Conservation (phyloP, 2,329 filamentous ascomycete species). For the Rutstroemia sydowiana region DNA sequence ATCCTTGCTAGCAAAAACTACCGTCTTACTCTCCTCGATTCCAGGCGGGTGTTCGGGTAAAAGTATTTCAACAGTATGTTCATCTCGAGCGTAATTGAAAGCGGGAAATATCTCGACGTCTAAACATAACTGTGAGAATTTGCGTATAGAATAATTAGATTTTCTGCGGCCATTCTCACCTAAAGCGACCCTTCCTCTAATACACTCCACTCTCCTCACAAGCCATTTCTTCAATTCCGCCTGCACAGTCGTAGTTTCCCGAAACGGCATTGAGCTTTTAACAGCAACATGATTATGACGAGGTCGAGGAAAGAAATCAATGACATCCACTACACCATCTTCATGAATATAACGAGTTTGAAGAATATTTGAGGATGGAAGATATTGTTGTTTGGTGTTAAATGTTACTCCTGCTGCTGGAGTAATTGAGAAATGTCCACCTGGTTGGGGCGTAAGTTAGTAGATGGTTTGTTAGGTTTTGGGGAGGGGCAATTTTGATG, state of each 20-base stretch:
- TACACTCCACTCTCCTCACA: slow-evolving; percentile 64
- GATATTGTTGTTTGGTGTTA: slow-evolving; percentile 71
- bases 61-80: slow-evolving; percentile 52
- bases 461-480: not conserved
- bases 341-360: slow-evolving; percentile 74
- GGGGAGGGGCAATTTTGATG: not conserved
- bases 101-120: slow-evolving; percentile 67
- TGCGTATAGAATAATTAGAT: slow-evolving; percentile 1
- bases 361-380: slow-evolving; percentile 67
- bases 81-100: slow-evolving; percentile 60
- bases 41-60: slow-evolving; percentile 36
- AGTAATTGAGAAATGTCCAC: slow-evolving; percentile 65
- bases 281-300: slow-evolving; percentile 48
- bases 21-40: slow-evolving; percentile 46
- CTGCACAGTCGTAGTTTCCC: slow-evolving; percentile 46
- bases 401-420: slow-evolving; percentile 43
- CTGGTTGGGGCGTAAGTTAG: slow-evolving; percentile 26
- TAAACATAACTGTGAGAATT: slow-evolving; percentile 19
- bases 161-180: slow-evolving; percentile 32
- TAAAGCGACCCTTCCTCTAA: slow-evolving; percentile 57
- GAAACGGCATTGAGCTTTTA: slow-evolving; percentile 43
- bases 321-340: slow-evolving; percentile 63
- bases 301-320: slow-evolving; percentile 71
- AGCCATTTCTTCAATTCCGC: slow-evolving; percentile 64
- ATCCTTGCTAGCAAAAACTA: slow-evolving; percentile 53